These are phyloP conservation scores for Apiospora saccharicola DNA, from an alignment of 2,329 filamentous ascomycete genomes.

Conservation along the genomic window DNA sequence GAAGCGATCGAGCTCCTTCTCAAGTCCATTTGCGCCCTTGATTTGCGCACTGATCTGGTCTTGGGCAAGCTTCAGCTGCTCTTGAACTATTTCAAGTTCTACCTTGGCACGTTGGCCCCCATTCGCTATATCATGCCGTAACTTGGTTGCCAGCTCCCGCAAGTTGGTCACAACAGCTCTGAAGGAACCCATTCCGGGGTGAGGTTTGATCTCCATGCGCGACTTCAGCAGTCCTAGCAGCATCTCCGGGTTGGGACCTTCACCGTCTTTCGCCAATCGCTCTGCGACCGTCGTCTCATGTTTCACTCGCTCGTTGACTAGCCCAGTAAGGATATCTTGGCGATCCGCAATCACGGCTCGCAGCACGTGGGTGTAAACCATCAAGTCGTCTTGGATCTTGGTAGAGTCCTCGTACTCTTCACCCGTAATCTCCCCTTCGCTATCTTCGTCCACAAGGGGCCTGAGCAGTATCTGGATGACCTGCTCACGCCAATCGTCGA, in stretches of 20 bases:
- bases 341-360: constrained; percentile 81
- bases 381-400: constrained; percentile 86
- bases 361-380: constrained; percentile 83
- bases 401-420: constrained; percentile 91
- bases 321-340: constrained; percentile 76
- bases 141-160: constrained; percentile 65
- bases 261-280: constrained; percentile 64
- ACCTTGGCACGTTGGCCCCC: constrained; percentile 62
- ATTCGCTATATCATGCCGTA: constrained; percentile 64
- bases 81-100: constrained; percentile 71
- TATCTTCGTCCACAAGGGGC: constrained; percentile 84
- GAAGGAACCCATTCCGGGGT: constrained; percentile 66
- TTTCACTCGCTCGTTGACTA: constrained; percentile 76
- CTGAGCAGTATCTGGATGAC: constrained; percentile 76
- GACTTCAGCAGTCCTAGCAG: constrained; percentile 58
- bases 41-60: constrained; percentile 58
- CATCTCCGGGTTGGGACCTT: constrained; percentile 75
- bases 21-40: constrained; percentile 57
- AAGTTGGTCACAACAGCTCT: constrained; percentile 75
- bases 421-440: constrained; percentile 76
- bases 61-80: constrained; percentile 68
- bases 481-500: constrained; percentile 78
- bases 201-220: constrained; percentile 57
- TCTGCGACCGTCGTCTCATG: constrained; percentile 74
- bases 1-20: constrained; percentile 79